Conservation (phyloP, 192 early-diverging fungal genomes). For the Chytriomyces hyalinus region DNA sequence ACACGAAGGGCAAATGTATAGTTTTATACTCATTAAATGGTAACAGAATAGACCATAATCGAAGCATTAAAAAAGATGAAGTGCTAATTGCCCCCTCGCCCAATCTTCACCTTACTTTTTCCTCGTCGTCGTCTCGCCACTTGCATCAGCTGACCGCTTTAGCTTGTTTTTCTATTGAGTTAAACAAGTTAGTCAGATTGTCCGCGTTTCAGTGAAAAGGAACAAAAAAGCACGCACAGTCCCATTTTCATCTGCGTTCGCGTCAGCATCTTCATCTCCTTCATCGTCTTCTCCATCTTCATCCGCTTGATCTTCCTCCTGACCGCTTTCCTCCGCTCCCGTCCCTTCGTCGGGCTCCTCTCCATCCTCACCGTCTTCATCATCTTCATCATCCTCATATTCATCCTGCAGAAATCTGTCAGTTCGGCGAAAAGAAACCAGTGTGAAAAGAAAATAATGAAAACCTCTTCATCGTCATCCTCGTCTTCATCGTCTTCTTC, state of each 20-base stretch:
- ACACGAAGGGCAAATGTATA: no score
- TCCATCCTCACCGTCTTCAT: not conserved
- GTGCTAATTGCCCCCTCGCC: no score
- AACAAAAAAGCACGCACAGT: not conserved
- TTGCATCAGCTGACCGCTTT: no score
- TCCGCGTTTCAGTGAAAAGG: not conserved
- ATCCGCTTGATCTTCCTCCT: not conserved
- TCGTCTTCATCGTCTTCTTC: constrained; percentile 11
- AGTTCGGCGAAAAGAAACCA: not conserved
- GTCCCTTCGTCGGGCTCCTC: not conserved
- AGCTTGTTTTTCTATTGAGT: no score
- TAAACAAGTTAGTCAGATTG: no score
- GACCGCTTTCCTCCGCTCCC: not conserved
- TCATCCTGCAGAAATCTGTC: constrained; percentile 4
- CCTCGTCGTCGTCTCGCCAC: no score
- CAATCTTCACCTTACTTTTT: no score
- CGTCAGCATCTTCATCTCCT: not conserved
- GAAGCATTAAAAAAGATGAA: no score
- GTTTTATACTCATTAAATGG: no score
- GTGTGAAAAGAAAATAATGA: not conserved
- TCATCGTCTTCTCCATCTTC: not conserved
- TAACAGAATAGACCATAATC: no score
- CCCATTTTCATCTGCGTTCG: not conserved
- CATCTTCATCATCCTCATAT: constrained; percentile 13
- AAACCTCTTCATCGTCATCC: not conserved